A percentile compares a stretch with the other conserved stretches of the same genome.
Conservation (phyloP, 2,329 filamentous ascomycete genomes). For the Apiospora marii region DNA sequence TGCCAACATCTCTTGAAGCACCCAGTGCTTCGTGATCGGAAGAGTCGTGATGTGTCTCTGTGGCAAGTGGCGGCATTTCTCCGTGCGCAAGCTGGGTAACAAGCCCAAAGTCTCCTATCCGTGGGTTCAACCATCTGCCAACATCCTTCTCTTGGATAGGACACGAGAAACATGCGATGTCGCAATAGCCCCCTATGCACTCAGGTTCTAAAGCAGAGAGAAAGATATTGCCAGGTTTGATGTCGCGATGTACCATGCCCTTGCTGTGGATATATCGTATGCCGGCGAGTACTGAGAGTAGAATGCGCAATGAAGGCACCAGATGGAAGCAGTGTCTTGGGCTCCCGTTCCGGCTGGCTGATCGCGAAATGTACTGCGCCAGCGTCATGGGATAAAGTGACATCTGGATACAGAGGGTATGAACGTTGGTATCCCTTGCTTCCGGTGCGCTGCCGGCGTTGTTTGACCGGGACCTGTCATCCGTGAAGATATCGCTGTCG, state of each 20-base stretch:
- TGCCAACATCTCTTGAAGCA: slow-evolving; percentile 60
- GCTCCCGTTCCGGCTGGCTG: slow-evolving; percentile 38
- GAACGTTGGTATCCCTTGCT: slow-evolving; percentile 36
- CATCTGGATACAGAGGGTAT: slow-evolving; percentile 74
- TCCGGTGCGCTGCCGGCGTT: slow-evolving; percentile 40
- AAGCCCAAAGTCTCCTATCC: slow-evolving; percentile 73
- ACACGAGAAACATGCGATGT: slow-evolving; percentile 37
- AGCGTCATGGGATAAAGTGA: slow-evolving; percentile 70
- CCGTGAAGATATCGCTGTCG: slow-evolving; percentile 40
- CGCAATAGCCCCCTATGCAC: slow-evolving; percentile 38
- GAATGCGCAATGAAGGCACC: slow-evolving; percentile 61
- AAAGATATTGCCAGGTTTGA: slow-evolving; percentile 75
- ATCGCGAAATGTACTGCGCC: slow-evolving; percentile 57
- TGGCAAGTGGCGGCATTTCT: slow-evolving; percentile 37
- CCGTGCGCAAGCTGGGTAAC: slow-evolving; percentile 59
- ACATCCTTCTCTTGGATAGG: not conserved
- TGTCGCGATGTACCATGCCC: slow-evolving; percentile 68
- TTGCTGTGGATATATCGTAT: slow-evolving; percentile 69
- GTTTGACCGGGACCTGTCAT: slow-evolving; percentile 39
- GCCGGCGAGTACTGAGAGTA: slow-evolving; percentile 65
- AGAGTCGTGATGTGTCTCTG: slow-evolving; percentile 26
- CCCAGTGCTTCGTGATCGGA: not conserved
- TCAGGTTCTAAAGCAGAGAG: slow-evolving; percentile 54
- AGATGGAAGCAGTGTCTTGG: slow-evolving; percentile 67
- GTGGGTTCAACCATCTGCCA: slow-evolving; percentile 59